Base-by-base conservation (phyloP, 176 grass and related monocot species). In the Saccharum officinarum region DNA sequence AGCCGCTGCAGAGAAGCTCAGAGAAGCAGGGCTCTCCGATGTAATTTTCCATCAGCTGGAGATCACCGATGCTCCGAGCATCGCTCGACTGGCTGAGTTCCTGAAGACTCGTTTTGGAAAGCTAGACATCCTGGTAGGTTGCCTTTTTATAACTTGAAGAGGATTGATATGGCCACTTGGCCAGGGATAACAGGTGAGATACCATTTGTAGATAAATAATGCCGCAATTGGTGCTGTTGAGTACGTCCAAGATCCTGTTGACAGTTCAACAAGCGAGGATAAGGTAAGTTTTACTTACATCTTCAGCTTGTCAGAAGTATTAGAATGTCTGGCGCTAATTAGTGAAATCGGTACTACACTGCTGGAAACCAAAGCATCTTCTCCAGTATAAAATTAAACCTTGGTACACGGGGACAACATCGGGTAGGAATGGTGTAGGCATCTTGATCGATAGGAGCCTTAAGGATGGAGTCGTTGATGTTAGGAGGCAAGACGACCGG, bases 11-110 rank as follows among this genome's bases (percentile, higher is more conserved):
- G 75, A 86, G 46, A 42, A 39, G 49, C 72, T 95, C 0, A 86
- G 28, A 60, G 64, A 46, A 18, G 28, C 52, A 4, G 90, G 79
- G 1, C 9, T 57, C 9, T 61, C 69, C 3, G 15, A 55, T 63
- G 71, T 90, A 7, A 16, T 80, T 5, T 94, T 94, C 13, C 88
- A 95, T 57, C 93, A 88, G 60, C 23, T 95, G 0, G 88, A 95
- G 18, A 18, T 95, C 8, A 68, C 83, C 4, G 78, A 95, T 16
- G 28, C 79, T 64, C 22, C 72, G 0, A 92, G 85, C 63, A 75
- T 90, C 7, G 18, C 61, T 49, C 30, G 81, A 57, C 14, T 95
- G 87, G 92, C 82, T 75, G 37, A 77, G 38, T 92, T 86, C 72
- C 67, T 89, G 11, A 30, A 50, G 41, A 7, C 15, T 8, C 77